Conservation (phyloP, 192 early-diverging fungal genomes). For the Coemansia erecta region DNA sequence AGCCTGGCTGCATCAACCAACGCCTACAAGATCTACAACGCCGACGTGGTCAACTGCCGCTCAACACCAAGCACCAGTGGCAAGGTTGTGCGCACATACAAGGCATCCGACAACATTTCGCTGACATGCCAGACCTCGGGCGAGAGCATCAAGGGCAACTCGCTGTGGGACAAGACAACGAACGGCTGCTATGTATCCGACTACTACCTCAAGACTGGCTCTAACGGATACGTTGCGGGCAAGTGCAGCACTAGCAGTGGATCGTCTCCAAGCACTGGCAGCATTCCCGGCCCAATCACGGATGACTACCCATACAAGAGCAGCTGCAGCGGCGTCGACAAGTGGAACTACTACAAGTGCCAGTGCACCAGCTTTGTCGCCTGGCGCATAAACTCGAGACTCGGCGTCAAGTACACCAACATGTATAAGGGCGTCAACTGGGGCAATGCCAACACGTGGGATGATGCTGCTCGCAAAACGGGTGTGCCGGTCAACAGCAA, state of each 20-base stretch:
- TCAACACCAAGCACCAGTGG: constrained; percentile 19
- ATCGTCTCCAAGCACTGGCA: constrained; percentile 6
- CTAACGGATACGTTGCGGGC: constrained; percentile 22
- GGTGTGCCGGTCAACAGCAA: background rate
- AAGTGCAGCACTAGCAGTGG: constrained; percentile 15
- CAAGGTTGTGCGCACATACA: constrained; percentile 21
- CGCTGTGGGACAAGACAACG: constrained; percentile 46
- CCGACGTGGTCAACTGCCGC: constrained; percentile 26
- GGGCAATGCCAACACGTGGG: constrained; percentile 22
- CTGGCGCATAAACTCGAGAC: constrained; percentile 44
- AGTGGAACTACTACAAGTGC: constrained; percentile 37
- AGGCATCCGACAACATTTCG: constrained; percentile 17
- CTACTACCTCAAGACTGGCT: constrained; percentile 45
- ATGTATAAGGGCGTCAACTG: constrained; percentile 35
- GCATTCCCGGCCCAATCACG: constrained; percentile 35
- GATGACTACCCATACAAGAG: constrained; percentile 44
- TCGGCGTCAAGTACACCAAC: constrained; percentile 44
- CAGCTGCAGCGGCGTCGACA: constrained; percentile 29
- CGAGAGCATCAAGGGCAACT: constrained; percentile 25
- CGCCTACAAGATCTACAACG: constrained; percentile 24
- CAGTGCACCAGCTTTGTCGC: constrained; percentile 35
- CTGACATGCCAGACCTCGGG: constrained; percentile 41
- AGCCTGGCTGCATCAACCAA: constrained; percentile 8
- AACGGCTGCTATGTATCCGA: constrained; percentile 51
- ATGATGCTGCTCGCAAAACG: constrained; percentile 9